These are phyloP conservation scores for Solanum lignicaule DNA, from an alignment of 257 asterid species.

Conservation along the genomic window DNA sequence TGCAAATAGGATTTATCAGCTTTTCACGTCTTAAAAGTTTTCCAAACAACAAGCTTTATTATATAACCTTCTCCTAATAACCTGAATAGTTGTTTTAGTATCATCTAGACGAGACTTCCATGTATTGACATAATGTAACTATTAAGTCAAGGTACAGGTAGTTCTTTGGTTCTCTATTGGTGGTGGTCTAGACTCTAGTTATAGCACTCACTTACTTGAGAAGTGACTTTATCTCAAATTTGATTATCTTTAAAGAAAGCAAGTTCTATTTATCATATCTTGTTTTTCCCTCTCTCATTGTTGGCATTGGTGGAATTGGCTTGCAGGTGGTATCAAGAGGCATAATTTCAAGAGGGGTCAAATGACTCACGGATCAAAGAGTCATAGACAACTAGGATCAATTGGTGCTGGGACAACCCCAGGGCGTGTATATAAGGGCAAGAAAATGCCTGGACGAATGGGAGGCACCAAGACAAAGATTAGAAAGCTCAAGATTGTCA, in stretches of 20 bases:
- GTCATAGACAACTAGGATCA: slow-evolving; percentile 87
- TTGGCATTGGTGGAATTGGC: background rate
- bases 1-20: background rate
- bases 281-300: background rate
- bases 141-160: background rate
- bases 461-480: slow-evolving; percentile 86
- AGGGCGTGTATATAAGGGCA: slow-evolving; percentile 82
- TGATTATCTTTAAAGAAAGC: background rate
- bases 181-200: background rate
- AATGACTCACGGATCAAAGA: slow-evolving; percentile 94
- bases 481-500: slow-evolving; percentile 67
- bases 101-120: background rate
- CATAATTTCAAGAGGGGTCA: slow-evolving; percentile 88
- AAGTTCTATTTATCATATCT: background rate
- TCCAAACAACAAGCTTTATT: background rate
- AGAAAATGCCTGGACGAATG: slow-evolving; percentile 99
- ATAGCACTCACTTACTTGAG: background rate
- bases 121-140: background rate
- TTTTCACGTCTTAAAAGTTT: background rate
- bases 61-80: background rate
- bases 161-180: background rate
- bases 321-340: slow-evolving; percentile 92
- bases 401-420: slow-evolving; percentile 99
- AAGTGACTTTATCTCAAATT: background rate
- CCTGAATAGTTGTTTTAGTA: background rate